Conservation (phyloP, 768 basidiomycete species). For the Panaeolus papilionaceus region DNA sequence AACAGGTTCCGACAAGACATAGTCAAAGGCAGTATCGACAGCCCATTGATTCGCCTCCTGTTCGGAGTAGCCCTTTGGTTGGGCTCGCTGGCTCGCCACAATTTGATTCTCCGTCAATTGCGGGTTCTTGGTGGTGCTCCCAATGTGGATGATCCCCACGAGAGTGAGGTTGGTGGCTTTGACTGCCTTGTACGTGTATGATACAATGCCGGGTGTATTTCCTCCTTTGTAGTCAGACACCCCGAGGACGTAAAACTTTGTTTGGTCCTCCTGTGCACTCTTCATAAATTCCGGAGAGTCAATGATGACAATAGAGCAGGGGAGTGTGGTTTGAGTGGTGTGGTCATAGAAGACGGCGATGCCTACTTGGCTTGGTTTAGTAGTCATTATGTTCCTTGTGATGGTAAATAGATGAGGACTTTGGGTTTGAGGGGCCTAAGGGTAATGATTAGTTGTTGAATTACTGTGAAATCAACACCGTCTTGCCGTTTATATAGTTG, state of each 20-base stretch:
- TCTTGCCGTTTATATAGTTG: too few relatives aligned
- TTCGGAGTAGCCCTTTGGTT: too few relatives aligned
- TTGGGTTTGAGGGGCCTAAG: too few relatives aligned
- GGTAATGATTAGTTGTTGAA: too few relatives aligned
- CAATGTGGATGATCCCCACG: background rate
- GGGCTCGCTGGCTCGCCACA: too few relatives aligned
- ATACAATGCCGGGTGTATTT: background rate
- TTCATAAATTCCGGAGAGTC: background rate
- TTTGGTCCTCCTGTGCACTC: background rate
- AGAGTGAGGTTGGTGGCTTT: background rate
- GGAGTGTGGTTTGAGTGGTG: background rate
- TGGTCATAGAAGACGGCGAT: background rate
- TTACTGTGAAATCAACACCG: too few relatives aligned
- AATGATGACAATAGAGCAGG: background rate
- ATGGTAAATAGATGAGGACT: too few relatives aligned
- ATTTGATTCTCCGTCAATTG: too few relatives aligned
- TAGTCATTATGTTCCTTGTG: too few relatives aligned
- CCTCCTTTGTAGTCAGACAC: background rate
- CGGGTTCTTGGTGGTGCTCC: background rate
- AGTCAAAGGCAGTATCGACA: background rate
- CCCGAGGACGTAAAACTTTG: background rate
- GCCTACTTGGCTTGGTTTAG: background rate
- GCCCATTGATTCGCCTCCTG: background rate
- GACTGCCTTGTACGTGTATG: background rate
- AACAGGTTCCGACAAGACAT: background rate